Evolutionary conservation across 1,139 yeast species (phyloP), one percentile per base, ranked within the genome.

Genomic region (Debaryomycetaceae sp.): DNA sequence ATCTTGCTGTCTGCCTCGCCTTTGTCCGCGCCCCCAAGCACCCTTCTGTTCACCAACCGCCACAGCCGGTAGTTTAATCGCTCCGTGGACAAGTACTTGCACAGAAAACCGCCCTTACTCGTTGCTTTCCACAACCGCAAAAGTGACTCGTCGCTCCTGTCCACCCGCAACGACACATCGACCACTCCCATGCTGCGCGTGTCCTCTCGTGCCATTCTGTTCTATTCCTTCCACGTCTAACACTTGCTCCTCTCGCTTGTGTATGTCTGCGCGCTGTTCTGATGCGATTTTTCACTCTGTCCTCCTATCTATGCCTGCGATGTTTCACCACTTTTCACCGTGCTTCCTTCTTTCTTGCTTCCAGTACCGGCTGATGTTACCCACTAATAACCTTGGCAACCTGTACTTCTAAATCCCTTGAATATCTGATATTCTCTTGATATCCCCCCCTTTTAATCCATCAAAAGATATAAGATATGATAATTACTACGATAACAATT

Each of bases 1-100:
- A 9, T n/a, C n/a, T 24, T 27, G 20, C 33, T 22, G 7, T 24
- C 24, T 5, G 17, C 31, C 17, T 22, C 17, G 17, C 7, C 7
- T 14, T 14, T 23, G 17, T 31, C 37, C 22, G 23, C 38, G 9
- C 42, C 39, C 34, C 45, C 37, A 36, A 48, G 34, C 13, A 44
- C 34, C 23, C 44, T 42, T 6, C 42, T 41, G 34, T 57, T 59
- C 22, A 63, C 44, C 38, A 64, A 43, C 38, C 70, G 51, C 69
- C 69, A 63, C 14, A 65, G 57, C 38, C 70, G 50, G 45, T 65
- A 60, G 42, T 58, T 56, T 34, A 63, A 43, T 36, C 69, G 52
- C 33, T 47, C 49, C n/a, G 50, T 45, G 6, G 53, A 47, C 9
- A 54, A 45, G 23, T 45, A 38, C 34, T 50, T 47, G 9, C 46